Evolutionary conservation across 2,329 filamentous ascomycete genomes (phyloP), one percentile per base, ranked within the genome.

Genomic region (Diplodia intermedia): DNA sequence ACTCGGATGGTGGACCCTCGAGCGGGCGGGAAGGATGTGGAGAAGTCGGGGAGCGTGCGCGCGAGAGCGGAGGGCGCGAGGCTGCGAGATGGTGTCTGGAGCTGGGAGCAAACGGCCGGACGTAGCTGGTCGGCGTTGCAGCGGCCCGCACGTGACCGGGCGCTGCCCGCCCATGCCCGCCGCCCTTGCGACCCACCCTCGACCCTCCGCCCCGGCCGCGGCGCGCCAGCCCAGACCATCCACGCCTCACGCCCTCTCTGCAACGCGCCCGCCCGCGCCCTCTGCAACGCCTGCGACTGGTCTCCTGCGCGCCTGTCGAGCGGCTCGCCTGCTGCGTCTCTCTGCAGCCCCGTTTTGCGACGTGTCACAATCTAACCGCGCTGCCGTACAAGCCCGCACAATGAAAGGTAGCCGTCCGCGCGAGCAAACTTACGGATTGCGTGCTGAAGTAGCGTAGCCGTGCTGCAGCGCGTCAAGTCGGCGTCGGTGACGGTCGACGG

Each of bases 401-500:
- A 69, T 69, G 67, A 69, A 69, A 65, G 67, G 67, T 69, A 56
- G 49, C 40, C 53, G 26, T 40, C 40, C 31, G 31, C 56, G 56
- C 49, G 65, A 53, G 47, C 60, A 67, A 52, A 38, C 31, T 36
- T 11, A 31, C 12, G 18, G 31, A 40, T 18, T 20, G 43, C 20
- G 23, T n/a, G 43, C 56, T 65, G 38, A 65, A 40, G 69, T 73
- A 69, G 69, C 69, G 65, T 75, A 97, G 95, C 93, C 66, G 92
- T 99, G 69, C 83, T 98, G 65, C 95, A 99, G 81, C 88, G 95
- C 72, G 95, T 99, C 63, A 88, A 97, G 69, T 98, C 94, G 53
- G 94, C 94, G 69, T 97, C 94, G 8, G 95, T 99, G 74, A 95
- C 93, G 1, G 94, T 99, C 65, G 94, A 99, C 77, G 91, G 92